phyloP scores from a whole-genome alignment of 129 eudicot genomes.

The Cynara cardunculus region DNA sequence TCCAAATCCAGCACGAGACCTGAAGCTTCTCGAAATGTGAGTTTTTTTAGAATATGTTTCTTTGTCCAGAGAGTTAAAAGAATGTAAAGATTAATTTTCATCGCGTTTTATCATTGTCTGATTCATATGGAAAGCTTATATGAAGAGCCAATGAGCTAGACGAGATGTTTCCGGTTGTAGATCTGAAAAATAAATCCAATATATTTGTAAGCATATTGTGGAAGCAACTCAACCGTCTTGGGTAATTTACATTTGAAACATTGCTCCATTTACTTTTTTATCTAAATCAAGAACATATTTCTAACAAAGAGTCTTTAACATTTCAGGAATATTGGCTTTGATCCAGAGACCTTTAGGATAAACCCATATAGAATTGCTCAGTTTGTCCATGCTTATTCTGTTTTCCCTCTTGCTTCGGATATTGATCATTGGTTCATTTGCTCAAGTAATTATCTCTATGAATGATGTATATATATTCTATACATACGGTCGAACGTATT shows the following conservation, averaged over 20 bases:
- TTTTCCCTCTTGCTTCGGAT: slow-evolving; percentile 95
- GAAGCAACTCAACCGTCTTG: slow-evolving; percentile 95
- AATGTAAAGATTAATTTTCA: background rate
- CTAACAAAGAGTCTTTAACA: slow-evolving; percentile 4
- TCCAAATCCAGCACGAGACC: no score
- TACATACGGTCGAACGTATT: background rate
- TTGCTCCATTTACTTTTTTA: background rate
- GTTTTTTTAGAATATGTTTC: background rate
- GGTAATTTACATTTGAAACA: slow-evolving; percentile 6
- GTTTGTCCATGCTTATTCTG: slow-evolving; percentile 79
- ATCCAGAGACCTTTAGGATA: slow-evolving; percentile 85
- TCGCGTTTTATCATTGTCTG: background rate
- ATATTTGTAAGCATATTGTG: slow-evolving; percentile 67
- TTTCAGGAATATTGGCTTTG: slow-evolving; percentile 90
- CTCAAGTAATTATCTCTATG: slow-evolving; percentile 54
- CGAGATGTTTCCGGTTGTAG: slow-evolving; percentile 67
- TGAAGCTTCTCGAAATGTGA: no score
- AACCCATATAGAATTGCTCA: slow-evolving; percentile 94
- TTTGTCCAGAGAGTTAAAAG: no score
- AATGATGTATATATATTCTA: background rate
- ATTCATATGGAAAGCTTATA: background rate
- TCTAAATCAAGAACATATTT: background rate
- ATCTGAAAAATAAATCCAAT: slow-evolving; percentile 64
- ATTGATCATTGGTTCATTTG: slow-evolving; percentile 96
- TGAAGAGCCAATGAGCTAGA: slow-evolving; percentile 62